These are phyloP conservation scores for Trypanosoma melophagium DNA, from an alignment of 208 protist genomes.

Conservation along the genomic window DNA sequence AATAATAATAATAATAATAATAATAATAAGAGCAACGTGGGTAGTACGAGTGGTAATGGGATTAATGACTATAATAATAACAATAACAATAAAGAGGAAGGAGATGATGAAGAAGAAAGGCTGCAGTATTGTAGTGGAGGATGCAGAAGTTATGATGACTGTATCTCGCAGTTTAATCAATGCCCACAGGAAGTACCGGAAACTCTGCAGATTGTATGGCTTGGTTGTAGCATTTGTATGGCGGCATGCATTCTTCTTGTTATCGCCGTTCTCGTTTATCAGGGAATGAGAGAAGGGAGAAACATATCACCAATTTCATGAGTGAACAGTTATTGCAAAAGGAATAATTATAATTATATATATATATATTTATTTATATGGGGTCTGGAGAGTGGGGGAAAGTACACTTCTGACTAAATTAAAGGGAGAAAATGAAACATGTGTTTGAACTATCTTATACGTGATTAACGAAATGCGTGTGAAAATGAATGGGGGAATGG, in stretches of 20 bases:
- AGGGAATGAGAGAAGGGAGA: not conserved
- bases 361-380: too few species aligned
- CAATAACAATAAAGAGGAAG: not conserved
- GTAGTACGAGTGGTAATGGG: not conserved
- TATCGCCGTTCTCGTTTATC: not conserved
- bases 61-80: not conserved
- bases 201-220: conserved; percentile 12
- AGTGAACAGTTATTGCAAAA: not conserved
- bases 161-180: conserved; percentile 11
- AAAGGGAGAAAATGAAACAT: too few species aligned
- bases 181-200: conserved; percentile 21
- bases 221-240: conserved; percentile 9
- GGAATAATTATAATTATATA: too few species aligned
- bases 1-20: not conserved
- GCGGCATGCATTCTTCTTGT: conserved; percentile 11
- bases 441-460: too few species aligned
- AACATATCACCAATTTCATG: not conserved
- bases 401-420: too few species aligned
- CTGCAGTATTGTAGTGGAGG: not conserved
- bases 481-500: too few species aligned
- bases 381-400: not conserved
- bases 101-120: not conserved
- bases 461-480: too few species aligned
- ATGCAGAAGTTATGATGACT: conserved; percentile 12
- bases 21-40: too few species aligned